phyloP scores from a whole-genome alignment of 2,329 filamentous ascomycete genomes.

The Hawksworthiomyces lignivorus region DNA sequence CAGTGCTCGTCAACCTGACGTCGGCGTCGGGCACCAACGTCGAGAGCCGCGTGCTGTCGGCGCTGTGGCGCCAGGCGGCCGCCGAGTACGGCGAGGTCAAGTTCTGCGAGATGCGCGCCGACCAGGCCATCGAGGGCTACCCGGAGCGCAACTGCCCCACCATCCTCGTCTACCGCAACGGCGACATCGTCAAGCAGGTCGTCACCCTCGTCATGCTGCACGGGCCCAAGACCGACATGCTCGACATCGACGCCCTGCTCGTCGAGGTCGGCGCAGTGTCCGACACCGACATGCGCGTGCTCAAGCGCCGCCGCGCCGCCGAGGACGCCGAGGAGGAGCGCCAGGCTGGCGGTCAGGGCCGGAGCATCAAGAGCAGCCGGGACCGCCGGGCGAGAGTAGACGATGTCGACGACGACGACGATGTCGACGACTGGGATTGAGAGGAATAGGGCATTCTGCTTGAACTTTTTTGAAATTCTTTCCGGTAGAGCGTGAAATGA shows the following conservation, averaged over 20 bases:
- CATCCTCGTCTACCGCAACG: slow-evolving; percentile 84
- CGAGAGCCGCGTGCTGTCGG: slow-evolving; percentile 74
- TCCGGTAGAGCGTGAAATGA: too few species aligned
- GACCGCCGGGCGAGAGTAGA: slow-evolving; percentile 8
- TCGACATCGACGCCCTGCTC: slow-evolving; percentile 72
- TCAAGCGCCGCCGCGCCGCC: slow-evolving; percentile 51
- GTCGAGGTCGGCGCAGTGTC: slow-evolving; percentile 75
- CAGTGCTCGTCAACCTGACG: slow-evolving; percentile 72
- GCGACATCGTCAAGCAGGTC: slow-evolving; percentile 84
- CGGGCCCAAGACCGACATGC: slow-evolving; percentile 61
- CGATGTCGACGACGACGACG: slow-evolving; percentile 20
- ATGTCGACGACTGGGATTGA: slow-evolving; percentile 25
- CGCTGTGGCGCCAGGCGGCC: slow-evolving; percentile 81
- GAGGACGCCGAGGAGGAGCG: slow-evolving; percentile 55
- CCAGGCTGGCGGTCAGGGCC: slow-evolving; percentile 38
- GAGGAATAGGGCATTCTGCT: too few species aligned
- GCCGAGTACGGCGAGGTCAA: slow-evolving; percentile 87
- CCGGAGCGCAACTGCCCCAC: slow-evolving; percentile 93
- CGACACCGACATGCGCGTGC: slow-evolving; percentile 69
- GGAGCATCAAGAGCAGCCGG: slow-evolving; percentile 17
- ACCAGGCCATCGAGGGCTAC: slow-evolving; percentile 93
- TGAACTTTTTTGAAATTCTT: too few species aligned
- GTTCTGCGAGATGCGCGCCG: slow-evolving; percentile 90
- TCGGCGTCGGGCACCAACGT: slow-evolving; percentile 71
- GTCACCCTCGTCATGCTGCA: slow-evolving; percentile 79